Evolutionary conservation across 495 filamentous ascomycete species (phyloP).

Genomic region (Polyplosphaeria fusca): DNA sequence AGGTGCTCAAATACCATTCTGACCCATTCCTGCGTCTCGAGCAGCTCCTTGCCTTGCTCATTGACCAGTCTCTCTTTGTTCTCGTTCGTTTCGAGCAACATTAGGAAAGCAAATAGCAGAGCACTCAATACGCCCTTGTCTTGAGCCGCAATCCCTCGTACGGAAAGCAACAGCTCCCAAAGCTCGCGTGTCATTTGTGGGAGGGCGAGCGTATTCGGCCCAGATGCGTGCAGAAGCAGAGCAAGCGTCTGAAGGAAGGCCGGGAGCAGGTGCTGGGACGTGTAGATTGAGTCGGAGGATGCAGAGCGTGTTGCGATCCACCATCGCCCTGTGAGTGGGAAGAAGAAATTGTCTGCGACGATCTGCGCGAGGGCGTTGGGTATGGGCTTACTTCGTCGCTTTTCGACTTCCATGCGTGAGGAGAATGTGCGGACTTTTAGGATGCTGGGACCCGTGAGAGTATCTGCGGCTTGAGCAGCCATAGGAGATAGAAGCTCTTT

Average conservation of each 20-base stretch:
- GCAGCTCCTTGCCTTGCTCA: conserved; percentile 51
- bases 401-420: conserved; percentile 65
- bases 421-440: conserved; percentile 83
- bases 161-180: conserved; percentile 61
- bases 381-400: conserved; percentile 62
- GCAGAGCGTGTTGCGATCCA: conserved; percentile 48
- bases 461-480: conserved; percentile 66
- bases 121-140: conserved; percentile 67
- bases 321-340: conserved; percentile 60
- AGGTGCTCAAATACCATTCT: conserved; percentile 63
- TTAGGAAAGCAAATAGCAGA: conserved; percentile 72
- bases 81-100: conserved; percentile 77
- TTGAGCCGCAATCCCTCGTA: conserved; percentile 42
- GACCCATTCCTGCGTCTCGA: conserved; percentile 68
- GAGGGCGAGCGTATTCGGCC: conserved; percentile 58
- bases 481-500: conserved; percentile 74
- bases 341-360: conserved; percentile 75
- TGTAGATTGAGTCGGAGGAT: conserved; percentile 49
- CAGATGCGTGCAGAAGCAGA: conserved; percentile 62
- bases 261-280: conserved; percentile 58
- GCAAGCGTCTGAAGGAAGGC: conserved; percentile 64
- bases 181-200: conserved; percentile 68
- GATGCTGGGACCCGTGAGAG: conserved; percentile 70
- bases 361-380: conserved; percentile 73
- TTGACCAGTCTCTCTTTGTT: conserved; percentile 53